Evolutionary conservation across 2,329 filamentous ascomycete genomes (phyloP).

Genomic region (Apiospora kogelbergensis): DNA sequence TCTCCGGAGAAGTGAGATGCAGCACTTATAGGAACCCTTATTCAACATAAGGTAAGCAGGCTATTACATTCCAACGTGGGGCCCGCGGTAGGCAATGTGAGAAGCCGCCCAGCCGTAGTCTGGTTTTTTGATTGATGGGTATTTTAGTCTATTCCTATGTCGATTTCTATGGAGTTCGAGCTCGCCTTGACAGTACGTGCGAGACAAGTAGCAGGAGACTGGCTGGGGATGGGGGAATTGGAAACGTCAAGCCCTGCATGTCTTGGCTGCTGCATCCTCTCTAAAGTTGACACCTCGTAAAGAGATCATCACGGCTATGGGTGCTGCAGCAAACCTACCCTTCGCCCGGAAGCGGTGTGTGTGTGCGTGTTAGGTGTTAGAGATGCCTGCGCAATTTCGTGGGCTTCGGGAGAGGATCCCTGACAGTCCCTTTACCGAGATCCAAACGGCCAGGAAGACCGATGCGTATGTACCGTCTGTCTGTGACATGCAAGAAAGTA

Average conservation of each 20-base stretch:
- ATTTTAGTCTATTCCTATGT: background rate
- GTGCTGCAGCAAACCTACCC: background rate
- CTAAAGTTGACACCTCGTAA: background rate
- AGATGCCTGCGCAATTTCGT: conserved; percentile 2
- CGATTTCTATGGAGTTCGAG: too few relatives aligned
- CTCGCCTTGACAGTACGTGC: too few relatives aligned
- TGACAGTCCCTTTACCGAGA: background rate
- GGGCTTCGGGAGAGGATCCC: background rate
- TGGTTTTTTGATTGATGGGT: background rate
- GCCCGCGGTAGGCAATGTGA: background rate
- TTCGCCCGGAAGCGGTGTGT: background rate
- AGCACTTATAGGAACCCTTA: background rate
- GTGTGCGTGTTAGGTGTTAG: too few relatives aligned
- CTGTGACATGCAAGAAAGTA: background rate
- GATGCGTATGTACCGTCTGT: background rate
- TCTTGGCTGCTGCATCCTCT: background rate
- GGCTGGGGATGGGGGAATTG: background rate
- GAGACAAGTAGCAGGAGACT: background rate
- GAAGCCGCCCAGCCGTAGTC: background rate
- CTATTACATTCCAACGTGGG: background rate
- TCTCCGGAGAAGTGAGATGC: background rate
- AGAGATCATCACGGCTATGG: background rate
- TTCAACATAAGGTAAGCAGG: background rate
- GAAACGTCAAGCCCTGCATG: background rate
- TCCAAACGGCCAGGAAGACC: conserved; percentile 2